These are phyloP conservation scores for Sarocladium oryzae DNA, from an alignment of 2,329 filamentous ascomycete genomes.

Conservation along the genomic window DNA sequence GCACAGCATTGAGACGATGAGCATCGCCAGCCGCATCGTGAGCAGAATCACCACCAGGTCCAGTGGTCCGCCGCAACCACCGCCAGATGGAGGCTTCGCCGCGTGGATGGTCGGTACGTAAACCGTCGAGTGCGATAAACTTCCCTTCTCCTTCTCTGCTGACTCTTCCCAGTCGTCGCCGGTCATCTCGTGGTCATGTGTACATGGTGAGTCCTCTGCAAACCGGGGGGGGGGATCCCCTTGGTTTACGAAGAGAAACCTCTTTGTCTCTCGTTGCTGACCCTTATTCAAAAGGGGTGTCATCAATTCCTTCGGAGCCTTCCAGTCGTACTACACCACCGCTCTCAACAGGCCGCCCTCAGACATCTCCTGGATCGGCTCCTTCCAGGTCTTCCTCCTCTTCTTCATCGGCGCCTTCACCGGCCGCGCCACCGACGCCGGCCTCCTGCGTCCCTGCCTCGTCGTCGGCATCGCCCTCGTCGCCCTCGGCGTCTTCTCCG, in stretches of 20 bases:
- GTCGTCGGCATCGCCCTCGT: conserved; percentile 34
- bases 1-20: conserved; percentile 12
- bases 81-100: conserved; percentile 42
- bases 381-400: conserved; percentile 46
- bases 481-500: conserved; percentile 41
- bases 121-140: too few species aligned
- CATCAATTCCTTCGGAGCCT: conserved; percentile 50
- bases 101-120: conserved; percentile 36
- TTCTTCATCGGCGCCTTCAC: conserved; percentile 49
- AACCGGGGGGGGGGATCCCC: neutral
- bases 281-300: conserved; percentile 34
- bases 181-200: conserved; percentile 42
- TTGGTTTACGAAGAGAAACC: neutral
- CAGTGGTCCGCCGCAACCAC: conserved; percentile 36
- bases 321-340: conserved; percentile 45
- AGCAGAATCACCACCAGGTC: conserved; percentile 35
- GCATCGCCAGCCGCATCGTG: conserved; percentile 29
- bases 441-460: conserved; percentile 41
- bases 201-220: conserved; percentile 37
- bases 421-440: conserved; percentile 47
- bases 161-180: conserved; percentile 13
- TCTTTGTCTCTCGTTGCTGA: conserved; percentile 6
- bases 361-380: conserved; percentile 49
- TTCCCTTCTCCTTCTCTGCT: too few species aligned
- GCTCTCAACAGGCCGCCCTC: conserved; percentile 26